These are phyloP conservation scores for Lithospermum erythrorhizon DNA, from an alignment of 257 asterid species.

Conservation along the genomic window DNA sequence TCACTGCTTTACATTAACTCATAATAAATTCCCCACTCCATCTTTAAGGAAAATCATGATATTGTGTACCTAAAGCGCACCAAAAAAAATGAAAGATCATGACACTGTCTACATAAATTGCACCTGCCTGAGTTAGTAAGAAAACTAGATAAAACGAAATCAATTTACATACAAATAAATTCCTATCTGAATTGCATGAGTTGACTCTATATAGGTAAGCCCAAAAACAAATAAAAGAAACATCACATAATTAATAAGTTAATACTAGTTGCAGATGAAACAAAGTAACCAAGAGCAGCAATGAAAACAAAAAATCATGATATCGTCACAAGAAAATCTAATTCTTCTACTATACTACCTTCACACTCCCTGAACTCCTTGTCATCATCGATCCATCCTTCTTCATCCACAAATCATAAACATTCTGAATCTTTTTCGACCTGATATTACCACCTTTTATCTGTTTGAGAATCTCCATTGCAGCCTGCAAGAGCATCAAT, in stretches of 20 bases:
- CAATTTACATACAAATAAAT: too few relatives aligned
- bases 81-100: too few relatives aligned
- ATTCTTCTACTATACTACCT: conserved; percentile 27
- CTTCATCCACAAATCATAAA: conserved; percentile 60
- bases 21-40: too few relatives aligned
- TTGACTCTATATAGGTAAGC: neutral
- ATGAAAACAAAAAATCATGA: neutral
- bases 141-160: too few relatives aligned
- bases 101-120: too few relatives aligned
- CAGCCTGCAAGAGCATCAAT: conserved; percentile 36
- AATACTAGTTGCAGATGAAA: neutral
- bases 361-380: conserved; percentile 24
- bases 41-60: too few relatives aligned
- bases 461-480: conserved; percentile 46
- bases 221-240: neutral
- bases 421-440: conserved; percentile 23
- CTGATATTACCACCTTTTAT: conserved; percentile 36
- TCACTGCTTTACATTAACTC: too few relatives aligned
- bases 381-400: conserved; percentile 37
- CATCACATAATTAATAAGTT: neutral
- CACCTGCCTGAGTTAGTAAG: neutral
- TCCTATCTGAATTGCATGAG: neutral
- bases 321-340: neutral
- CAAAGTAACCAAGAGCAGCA: neutral
- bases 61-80: neutral